A percentile compares a stretch with the other conserved stretches of the same genome.
Conservation (phyloP, 768 basidiomycete genomes). For the Macrolepiota fuliginosa region DNA sequence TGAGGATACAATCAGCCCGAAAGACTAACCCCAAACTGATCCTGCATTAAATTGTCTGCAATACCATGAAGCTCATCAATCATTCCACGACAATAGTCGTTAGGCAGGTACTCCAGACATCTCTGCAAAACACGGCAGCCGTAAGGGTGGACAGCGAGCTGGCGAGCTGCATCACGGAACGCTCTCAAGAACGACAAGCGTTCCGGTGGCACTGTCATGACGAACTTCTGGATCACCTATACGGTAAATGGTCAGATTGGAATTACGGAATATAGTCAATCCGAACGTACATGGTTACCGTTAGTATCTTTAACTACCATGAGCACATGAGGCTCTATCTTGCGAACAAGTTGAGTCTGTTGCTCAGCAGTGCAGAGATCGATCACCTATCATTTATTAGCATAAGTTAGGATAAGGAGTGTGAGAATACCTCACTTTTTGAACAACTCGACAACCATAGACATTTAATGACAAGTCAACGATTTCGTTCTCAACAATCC, state of each 20-base stretch:
- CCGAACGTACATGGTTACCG: slow-evolving; percentile 80
- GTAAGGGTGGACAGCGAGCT: slow-evolving; percentile 85
- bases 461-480: slow-evolving; percentile 80
- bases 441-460: slow-evolving; percentile 96
- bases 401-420: neutral
- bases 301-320: slow-evolving; percentile 89
- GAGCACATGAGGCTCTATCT: slow-evolving; percentile 78
- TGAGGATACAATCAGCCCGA: neutral
- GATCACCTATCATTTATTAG: slow-evolving; percentile 55
- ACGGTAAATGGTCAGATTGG: slow-evolving; percentile 9
- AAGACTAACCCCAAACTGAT: slow-evolving; percentile 81
- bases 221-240: slow-evolving; percentile 85
- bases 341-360: slow-evolving; percentile 70
- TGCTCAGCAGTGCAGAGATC: slow-evolving; percentile 80
- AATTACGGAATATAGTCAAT: neutral
- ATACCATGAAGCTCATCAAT: slow-evolving; percentile 81
- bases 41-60: slow-evolving; percentile 74
- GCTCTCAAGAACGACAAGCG: slow-evolving; percentile 70
- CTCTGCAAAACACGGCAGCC: slow-evolving; percentile 95
- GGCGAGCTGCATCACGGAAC: slow-evolving; percentile 77
- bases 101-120: slow-evolving; percentile 82
- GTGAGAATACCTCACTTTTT: slow-evolving; percentile 59
- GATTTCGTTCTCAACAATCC: slow-evolving; percentile 75
- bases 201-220: slow-evolving; percentile 77
- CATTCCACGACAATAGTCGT: slow-evolving; percentile 62